Conservation (phyloP, 1,284 basidiomycete genomes). For the Sphaerobolus stellatus region DNA sequence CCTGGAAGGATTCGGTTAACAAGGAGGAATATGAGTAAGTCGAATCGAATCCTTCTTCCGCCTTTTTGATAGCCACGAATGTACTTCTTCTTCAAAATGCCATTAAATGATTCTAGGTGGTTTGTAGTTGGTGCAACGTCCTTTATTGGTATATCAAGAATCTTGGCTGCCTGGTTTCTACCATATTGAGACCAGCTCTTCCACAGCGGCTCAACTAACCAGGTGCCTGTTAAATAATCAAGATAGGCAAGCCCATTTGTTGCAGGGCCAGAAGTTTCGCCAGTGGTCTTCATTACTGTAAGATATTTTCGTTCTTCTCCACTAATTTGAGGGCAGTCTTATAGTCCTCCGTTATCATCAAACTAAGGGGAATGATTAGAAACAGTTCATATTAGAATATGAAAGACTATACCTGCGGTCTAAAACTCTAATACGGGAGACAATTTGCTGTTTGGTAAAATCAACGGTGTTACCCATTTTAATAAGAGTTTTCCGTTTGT, state of each 20-base stretch:
- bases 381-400: neutral
- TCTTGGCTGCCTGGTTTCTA: slow-evolving; percentile 22
- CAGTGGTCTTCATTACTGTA: too few species aligned
- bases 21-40: slow-evolving; percentile 28
- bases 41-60: slow-evolving; percentile 30
- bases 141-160: slow-evolving; percentile 23
- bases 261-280: neutral
- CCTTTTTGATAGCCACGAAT: slow-evolving; percentile 26
- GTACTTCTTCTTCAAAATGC: slow-evolving; percentile 33
- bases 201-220: slow-evolving; percentile 26
- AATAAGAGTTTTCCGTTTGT: slow-evolving; percentile 22
- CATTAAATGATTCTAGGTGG: slow-evolving; percentile 42
- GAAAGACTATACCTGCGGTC: neutral
- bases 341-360: neutral
- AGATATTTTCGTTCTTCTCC: slow-evolving; percentile 4
- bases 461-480: neutral
- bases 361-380: neutral
- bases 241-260: slow-evolving; percentile 11
- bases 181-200: slow-evolving; percentile 31
- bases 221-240: slow-evolving; percentile 19
- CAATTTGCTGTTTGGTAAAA: slow-evolving; percentile 7
- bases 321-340: slow-evolving; percentile 3
- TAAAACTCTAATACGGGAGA: neutral
- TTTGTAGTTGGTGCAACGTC: slow-evolving; percentile 40
- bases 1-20: slow-evolving; percentile 26